These are phyloP conservation scores for Mycena alexandri DNA, from an alignment of 768 basidiomycete genomes.

Conservation along the genomic window DNA sequence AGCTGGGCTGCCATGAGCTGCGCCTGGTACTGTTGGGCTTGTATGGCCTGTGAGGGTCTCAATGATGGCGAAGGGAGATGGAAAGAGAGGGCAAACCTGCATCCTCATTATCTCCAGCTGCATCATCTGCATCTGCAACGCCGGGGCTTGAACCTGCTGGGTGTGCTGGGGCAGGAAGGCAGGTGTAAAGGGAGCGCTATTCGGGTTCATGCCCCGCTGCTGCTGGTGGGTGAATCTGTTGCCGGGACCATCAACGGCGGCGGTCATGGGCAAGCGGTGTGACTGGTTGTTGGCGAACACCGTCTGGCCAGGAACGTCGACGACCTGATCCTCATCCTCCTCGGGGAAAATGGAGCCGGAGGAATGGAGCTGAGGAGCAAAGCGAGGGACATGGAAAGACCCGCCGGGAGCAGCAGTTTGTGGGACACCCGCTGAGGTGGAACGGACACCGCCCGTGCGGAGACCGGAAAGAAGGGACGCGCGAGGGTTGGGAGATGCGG, in stretches of 20 bases:
- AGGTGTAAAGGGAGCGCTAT: constrained; percentile 67
- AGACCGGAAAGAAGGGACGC: constrained; percentile 91
- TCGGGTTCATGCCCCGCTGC: constrained; percentile 67
- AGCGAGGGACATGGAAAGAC: constrained; percentile 75
- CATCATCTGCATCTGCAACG: constrained; percentile 87
- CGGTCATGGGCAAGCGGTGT: constrained; percentile 68
- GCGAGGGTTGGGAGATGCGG: constrained; percentile 67
- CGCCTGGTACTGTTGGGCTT: constrained; percentile 83
- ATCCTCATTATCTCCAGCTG: constrained; percentile 86
- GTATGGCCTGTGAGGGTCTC: constrained; percentile 61
- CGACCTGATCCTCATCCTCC: constrained; percentile 71
- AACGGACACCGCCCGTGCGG: constrained; percentile 91
- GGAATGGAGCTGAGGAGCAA: constrained; percentile 59
- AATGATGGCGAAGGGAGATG: constrained; percentile 17
- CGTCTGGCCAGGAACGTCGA: constrained; percentile 67
- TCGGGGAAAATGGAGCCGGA: constrained; percentile 57
- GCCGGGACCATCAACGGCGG: constrained; percentile 77
- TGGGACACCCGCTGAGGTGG: constrained; percentile 70
- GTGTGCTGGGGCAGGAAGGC: constrained; percentile 63
- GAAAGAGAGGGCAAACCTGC: constrained; percentile 66
- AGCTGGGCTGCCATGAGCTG: constrained; percentile 71
- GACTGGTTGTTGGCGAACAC: constrained; percentile 59
- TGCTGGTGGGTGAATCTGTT: constrained; percentile 78
- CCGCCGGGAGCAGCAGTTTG: constrained; percentile 76
- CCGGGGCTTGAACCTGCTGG: constrained; percentile 66